Base-by-base conservation (phyloP, 2,329 filamentous ascomycete genomes). In the Incumbomyces lentus region DNA sequence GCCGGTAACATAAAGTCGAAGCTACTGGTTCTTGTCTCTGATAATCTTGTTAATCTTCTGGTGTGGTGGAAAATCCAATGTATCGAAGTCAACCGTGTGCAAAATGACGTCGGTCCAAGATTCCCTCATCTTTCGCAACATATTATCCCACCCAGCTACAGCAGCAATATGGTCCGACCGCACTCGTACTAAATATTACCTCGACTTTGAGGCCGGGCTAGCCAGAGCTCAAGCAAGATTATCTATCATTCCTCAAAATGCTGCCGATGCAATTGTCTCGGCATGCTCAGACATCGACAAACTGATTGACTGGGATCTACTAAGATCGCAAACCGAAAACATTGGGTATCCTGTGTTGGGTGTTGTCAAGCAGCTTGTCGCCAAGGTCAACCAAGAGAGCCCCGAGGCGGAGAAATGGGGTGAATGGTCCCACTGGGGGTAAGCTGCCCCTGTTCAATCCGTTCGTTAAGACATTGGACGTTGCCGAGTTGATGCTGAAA, bases 341-440 rank as follows among this genome's bases (percentile, higher is more conserved):
- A 52, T 56, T 32, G 54, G 54, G 3, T 56, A 56, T 40, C 54
- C 54, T 10, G 46, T 56, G 10, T 47, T 56, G 16, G 52, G 52
- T 8, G 46, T 56, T 22, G 54, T 56, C 32, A 52, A 53, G 43
- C 54, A 56, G 16, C 49, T 56, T 16, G 54, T 56, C n/a, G 40
- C 39, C 26, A 47, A 51, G 32, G 46, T 54, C 44, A 55, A 56
- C 29, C 46, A 40, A 10, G 26, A 49, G 22, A 29, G 42, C 17
- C 42, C 40, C 8, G 29, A 22, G 6, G 50, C 51, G 19, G 46
- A 52, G 13, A 52, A 49, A 2, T 37, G 51, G 45, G 54, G 52
- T 26, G 52, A 56, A 35, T 56, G 48, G 47, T 49, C 52, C 12
- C 54, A 56, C 37, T 56, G 54, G 54, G 54, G 54, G 36, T 39